Base-by-base conservation (phyloP, 2,329 filamentous ascomycete genomes). In the Chrysosporium keratinophilum region DNA sequence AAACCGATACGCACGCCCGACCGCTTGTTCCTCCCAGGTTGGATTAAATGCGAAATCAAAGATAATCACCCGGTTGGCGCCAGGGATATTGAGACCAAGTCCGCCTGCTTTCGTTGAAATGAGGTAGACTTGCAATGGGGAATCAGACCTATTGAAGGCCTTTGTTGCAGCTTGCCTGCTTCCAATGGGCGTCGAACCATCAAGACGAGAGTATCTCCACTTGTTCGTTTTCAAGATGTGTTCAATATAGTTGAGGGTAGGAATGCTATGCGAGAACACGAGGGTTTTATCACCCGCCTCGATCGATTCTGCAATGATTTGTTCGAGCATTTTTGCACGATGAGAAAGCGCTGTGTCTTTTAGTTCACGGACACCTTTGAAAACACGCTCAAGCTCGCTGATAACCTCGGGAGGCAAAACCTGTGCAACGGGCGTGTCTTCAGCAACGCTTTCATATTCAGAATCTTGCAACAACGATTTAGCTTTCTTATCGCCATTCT, bases 11-110 rank as follows among this genome's bases (percentile, higher is more conserved):
- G 87, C 85, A 51, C 90, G 79, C 1, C 88, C 90, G 49, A 95
- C 81, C 1, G 90, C 90, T 69, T 96, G 90, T 62, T 89, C 84
- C 67, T 95, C 90, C 64, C 83, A 77, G 4, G 82, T 78, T 0
- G 90, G 90, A 58, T 90, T 93, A 71, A 83, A 95, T 57, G 78
- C 76, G 63, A 85, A 88, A 65, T 96, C 90, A 54, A 94, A 85
- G 17, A 96, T 84, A 17, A 96, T 78, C 1, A 95, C 87, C 17
- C 90, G 81, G 65, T 89, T 95, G 1, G 90, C 90, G 1, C 85
- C 83, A 40, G 81, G 80, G 11, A 96, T 84, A 59, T 96, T 96
- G 48, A 95, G 74, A 0, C 90, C 90, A 1, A 89, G 72, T 0
- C 88, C 88, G 19, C 89, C 90, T 7, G 90, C 88, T 56, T 70